Percentiles rank a stretch among this genome's conserved stretches.
Conservation (phyloP, 1,284 basidiomycete species). For the Filobasidium uniguttulatum region DNA sequence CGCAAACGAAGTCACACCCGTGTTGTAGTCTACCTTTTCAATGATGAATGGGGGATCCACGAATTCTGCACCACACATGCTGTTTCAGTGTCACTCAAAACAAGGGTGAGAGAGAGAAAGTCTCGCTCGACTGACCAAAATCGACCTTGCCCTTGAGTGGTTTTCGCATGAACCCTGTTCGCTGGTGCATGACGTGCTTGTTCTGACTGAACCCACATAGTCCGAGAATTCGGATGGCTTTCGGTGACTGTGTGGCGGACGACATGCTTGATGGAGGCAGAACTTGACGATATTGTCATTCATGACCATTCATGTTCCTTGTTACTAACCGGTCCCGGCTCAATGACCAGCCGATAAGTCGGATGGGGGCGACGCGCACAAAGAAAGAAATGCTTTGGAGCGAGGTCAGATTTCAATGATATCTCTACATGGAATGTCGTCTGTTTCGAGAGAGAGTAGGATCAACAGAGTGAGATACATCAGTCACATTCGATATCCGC, state of each 20-base stretch:
- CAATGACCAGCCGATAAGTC: no score
- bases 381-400: no score
- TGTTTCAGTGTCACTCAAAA: background rate
- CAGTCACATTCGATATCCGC: background rate
- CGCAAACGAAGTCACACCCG: constrained; percentile 37
- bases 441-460: no score
- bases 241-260: background rate
- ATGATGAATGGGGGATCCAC: constrained; percentile 56
- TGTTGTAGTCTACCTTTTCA: constrained; percentile 55
- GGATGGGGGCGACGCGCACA: no score
- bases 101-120: background rate
- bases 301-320: no score
- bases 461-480: no score
- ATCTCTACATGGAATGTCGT: no score
- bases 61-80: constrained; percentile 46
- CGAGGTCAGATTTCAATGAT: no score
- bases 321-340: no score
- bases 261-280: background rate
- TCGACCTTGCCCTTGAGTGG: constrained; percentile 45
- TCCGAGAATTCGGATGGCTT: background rate
- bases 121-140: constrained; percentile 40
- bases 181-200: constrained; percentile 12
- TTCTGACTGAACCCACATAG: constrained; percentile 11
- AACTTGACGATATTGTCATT: background rate
- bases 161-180: constrained; percentile 57